Evolutionary conservation across 805 yeast genomes (phyloP).

Genomic region (Yamadazyma phyllophila): DNA sequence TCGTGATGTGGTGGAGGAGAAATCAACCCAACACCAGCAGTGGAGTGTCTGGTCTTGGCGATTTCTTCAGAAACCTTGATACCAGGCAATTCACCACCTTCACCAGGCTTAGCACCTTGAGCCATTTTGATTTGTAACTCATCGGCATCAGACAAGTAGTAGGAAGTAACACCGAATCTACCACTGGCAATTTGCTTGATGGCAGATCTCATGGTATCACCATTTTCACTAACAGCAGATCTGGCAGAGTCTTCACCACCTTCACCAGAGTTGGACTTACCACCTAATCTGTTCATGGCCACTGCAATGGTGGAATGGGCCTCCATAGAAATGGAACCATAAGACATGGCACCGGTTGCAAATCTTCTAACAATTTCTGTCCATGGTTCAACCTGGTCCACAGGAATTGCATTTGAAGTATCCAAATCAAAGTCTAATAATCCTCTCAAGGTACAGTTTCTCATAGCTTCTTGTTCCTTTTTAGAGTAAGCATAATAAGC

Average conservation of each 20-base stretch:
- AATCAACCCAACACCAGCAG: slow-evolving; percentile 94
- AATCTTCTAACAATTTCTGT: slow-evolving; percentile 96
- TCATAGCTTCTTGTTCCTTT: slow-evolving; percentile 88
- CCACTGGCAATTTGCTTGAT: slow-evolving; percentile 98
- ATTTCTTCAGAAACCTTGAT: slow-evolving; percentile 84
- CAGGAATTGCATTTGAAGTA: slow-evolving; percentile 70
- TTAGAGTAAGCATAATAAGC: slow-evolving; percentile 89
- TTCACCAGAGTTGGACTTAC: slow-evolving; percentile 97
- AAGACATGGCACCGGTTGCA: slow-evolving; percentile 99
- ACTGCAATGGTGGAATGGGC: slow-evolving; percentile 97
- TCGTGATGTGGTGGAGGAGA: slow-evolving; percentile 99
- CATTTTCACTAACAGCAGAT: slow-evolving; percentile 73
- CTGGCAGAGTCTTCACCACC: slow-evolving; percentile 99
- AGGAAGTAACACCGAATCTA: slow-evolving; percentile 95
- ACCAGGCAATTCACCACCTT: slow-evolving; percentile 98
- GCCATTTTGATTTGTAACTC: slow-evolving; percentile 98
- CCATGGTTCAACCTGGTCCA: slow-evolving; percentile 99
- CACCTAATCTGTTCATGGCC: slow-evolving; percentile 97
- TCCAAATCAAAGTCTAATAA: slow-evolving; percentile 86
- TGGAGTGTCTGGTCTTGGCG: slow-evolving; percentile 94
- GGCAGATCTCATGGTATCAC: slow-evolving; percentile 98
- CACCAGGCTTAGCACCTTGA: slow-evolving; percentile 99
- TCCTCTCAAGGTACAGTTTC: slow-evolving; percentile 92
- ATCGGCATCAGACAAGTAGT: slow-evolving; percentile 92
- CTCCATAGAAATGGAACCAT: slow-evolving; percentile 98